phyloP scores from a whole-genome alignment of 2,329 filamentous ascomycete species.

The Fusarium illudens region DNA sequence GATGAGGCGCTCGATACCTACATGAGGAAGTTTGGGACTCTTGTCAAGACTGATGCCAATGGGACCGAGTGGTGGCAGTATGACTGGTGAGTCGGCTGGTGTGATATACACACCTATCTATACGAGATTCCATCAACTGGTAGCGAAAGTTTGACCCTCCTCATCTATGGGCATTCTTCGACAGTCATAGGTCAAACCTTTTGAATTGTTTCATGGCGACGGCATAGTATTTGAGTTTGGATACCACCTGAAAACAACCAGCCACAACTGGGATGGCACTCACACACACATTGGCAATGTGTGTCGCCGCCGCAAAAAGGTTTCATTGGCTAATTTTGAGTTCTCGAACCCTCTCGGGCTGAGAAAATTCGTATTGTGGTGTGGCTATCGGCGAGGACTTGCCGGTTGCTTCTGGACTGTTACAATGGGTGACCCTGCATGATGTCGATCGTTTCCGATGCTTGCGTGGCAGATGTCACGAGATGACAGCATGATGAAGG shows the following conservation, averaged over 20 bases:
- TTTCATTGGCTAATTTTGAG: neutral
- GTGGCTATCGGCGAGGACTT: neutral
- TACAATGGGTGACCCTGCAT: neutral
- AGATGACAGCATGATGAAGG: neutral
- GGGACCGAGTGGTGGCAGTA: conserved; percentile 2
- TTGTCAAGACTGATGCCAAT: neutral
- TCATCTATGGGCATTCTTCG: neutral
- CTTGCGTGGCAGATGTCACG: neutral
- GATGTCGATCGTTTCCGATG: neutral
- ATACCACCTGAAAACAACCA: neutral
- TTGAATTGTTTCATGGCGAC: neutral
- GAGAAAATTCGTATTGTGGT: neutral
- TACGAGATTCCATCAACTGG: neutral
- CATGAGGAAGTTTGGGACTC: neutral
- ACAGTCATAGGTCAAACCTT: neutral
- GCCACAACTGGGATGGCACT: neutral
- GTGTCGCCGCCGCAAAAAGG: neutral
- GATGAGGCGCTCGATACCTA: neutral
- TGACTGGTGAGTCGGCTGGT: neutral
- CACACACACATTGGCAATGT: neutral
- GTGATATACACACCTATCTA: neutral
- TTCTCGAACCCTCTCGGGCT: neutral
- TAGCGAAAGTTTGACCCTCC: neutral
- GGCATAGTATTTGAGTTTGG: neutral
- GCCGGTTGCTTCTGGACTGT: neutral